Evolutionary conservation across 768 basidiomycete species (phyloP), one percentile per base, ranked within the genome.

Genomic region (Tylopilus cervinicoccineus): DNA sequence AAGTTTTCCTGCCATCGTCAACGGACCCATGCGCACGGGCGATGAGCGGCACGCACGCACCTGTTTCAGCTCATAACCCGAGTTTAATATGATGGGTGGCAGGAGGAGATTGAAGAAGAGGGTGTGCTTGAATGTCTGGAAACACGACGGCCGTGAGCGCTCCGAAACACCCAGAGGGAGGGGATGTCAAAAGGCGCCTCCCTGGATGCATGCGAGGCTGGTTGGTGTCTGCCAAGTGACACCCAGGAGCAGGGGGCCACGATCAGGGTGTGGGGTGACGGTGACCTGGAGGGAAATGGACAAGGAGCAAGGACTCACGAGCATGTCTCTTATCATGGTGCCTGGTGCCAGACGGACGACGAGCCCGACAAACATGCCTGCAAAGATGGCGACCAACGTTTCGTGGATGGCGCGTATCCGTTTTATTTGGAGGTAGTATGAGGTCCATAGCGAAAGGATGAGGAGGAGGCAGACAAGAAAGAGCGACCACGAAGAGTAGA

Each of bases 31-130:
- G 12, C 14, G 34, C 1, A 43, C 19, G 37, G 6, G 31, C 11
- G 2, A 34, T 13, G 12, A 20, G 19, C 4, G 4, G 9, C 5
- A 26, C 43, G 39, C 11, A 60, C 81, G 51, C 48, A 85, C 93
- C 76, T 98, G 94, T 66, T 93, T 95, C 49, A 99, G 82, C 69
- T 96, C 93, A 65, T 96, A 99, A 6, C 96, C 96, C 2, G 93
- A 96, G 68, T 94, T 96, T 33, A 99, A 73, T 63, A 99, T 99
- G 65, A 99, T 99, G 1, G 96, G 96, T 6, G 95, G 96, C 5
- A 98, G 80, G n/a, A 99, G 76, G 19, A 98, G 77, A 68, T 99
- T 98, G 76, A 98, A 96, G 75, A 99, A 95, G 42, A 98, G 76
- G 3, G 95, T 97, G 63, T 95, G 92, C 66, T 89, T 91, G 77